These are phyloP conservation scores for Zymoseptoria brevis DNA, from an alignment of 2,329 filamentous ascomycete species.

Conservation along the genomic window DNA sequence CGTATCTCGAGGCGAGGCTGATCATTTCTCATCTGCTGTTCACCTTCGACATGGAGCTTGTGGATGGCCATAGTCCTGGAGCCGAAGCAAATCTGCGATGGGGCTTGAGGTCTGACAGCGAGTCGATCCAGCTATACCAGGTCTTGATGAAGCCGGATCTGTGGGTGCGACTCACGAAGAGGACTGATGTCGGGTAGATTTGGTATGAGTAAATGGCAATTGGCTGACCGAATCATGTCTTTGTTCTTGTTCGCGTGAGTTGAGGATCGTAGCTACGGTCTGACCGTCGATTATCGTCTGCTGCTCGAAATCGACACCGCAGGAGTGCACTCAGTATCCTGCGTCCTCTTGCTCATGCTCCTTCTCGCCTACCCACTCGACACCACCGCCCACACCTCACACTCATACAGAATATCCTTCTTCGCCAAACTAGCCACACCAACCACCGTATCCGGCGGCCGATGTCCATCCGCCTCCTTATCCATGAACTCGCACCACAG, in stretches of 20 bases:
- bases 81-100: not conserved
- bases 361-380: not conserved
- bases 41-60: conserved; percentile 3
- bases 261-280: too few relatives aligned
- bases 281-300: too few relatives aligned
- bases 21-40: conserved; percentile 6
- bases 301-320: too few relatives aligned
- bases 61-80: not conserved
- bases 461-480: conserved; percentile 25
- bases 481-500: conserved; percentile 33
- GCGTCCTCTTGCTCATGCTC: not conserved
- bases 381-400: conserved; percentile 29
- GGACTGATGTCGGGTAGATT: not conserved
- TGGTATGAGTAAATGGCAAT: too few relatives aligned
- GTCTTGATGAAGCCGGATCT: conserved; percentile 5
- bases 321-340: not conserved
- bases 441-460: conserved; percentile 32
- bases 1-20: conserved; percentile 30
- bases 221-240: too few relatives aligned
- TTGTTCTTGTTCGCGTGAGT: too few relatives aligned
- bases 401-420: conserved; percentile 28
- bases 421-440: conserved; percentile 30
- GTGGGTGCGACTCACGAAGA: not conserved
- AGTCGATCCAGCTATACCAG: conserved; percentile 1
- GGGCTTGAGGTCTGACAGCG: not conserved